A percentile compares a stretch with the other conserved stretches of the same genome.
Conservation (phyloP, 2,329 filamentous ascomycete species). For the Cladosporium halotolerans region DNA sequence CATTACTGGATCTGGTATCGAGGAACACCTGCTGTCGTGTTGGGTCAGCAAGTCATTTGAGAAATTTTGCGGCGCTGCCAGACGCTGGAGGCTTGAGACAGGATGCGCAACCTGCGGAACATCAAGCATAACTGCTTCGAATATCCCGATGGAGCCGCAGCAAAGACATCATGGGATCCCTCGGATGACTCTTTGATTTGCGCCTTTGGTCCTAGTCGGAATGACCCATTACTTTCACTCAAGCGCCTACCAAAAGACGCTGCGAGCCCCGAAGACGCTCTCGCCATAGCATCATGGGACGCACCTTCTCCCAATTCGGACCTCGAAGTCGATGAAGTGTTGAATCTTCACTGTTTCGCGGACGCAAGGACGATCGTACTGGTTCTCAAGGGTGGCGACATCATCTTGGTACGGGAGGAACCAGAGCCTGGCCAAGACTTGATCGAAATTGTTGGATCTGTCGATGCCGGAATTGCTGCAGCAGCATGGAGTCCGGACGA, state of each 20-base stretch:
- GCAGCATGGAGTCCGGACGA: slow-evolving; percentile 94
- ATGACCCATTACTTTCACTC: slow-evolving; percentile 67
- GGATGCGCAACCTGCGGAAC: slow-evolving; percentile 84
- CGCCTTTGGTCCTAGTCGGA: slow-evolving; percentile 71
- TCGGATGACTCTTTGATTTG: slow-evolving; percentile 71
- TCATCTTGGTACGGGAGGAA: slow-evolving; percentile 74
- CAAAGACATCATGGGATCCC: slow-evolving; percentile 80
- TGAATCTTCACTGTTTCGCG: slow-evolving; percentile 77
- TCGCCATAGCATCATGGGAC: slow-evolving; percentile 76
- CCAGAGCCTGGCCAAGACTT: slow-evolving; percentile 61
- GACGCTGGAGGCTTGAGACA: slow-evolving; percentile 14
- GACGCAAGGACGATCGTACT: slow-evolving; percentile 74
- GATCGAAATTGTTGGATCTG: slow-evolving; percentile 91
- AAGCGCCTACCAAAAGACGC: slow-evolving; percentile 45
- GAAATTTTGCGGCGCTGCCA: too few relatives aligned
- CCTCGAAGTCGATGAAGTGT: slow-evolving; percentile 65
- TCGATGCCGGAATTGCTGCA: slow-evolving; percentile 84
- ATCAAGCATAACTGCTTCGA: slow-evolving; percentile 63
- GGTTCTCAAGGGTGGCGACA: slow-evolving; percentile 83
- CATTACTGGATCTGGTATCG: too few relatives aligned
- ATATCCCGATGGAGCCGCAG: slow-evolving; percentile 50
- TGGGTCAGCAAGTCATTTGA: too few relatives aligned
- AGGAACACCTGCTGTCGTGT: too few relatives aligned
- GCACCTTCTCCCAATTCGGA: slow-evolving; percentile 73
- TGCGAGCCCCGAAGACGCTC: slow-evolving; percentile 36